Conservation (phyloP, 345 rosid species). For the Geranium rotundifolium region DNA sequence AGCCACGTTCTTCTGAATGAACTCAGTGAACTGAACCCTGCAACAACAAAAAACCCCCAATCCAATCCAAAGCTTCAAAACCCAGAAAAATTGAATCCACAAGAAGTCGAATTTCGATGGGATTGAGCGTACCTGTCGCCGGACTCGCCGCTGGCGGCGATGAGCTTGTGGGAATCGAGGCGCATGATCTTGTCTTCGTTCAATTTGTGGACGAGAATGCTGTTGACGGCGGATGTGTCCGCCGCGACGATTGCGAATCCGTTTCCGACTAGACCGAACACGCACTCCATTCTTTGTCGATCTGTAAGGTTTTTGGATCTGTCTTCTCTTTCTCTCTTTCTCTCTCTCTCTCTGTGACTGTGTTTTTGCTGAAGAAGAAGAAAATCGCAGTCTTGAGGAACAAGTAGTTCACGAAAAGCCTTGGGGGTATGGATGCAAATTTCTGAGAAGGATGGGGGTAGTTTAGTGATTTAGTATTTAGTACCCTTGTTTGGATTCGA, state of each 20-base stretch:
- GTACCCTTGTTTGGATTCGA: too few species aligned
- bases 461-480: too few species aligned
- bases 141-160: slow-evolving; percentile 95
- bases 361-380: too few species aligned
- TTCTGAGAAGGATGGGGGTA: too few species aligned
- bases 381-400: background rate
- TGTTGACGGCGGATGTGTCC: slow-evolving; percentile 84
- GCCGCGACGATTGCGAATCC: slow-evolving; percentile 79
- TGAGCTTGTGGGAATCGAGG: slow-evolving; percentile 90
- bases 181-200: slow-evolving; percentile 94
- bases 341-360: too few species aligned
- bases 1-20: slow-evolving; percentile 87
- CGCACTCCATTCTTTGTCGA: slow-evolving; percentile 61
- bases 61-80: background rate
- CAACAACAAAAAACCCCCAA: background rate
- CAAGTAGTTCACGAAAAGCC: background rate
- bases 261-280: slow-evolving; percentile 80
- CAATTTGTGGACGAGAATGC: slow-evolving; percentile 84
- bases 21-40: slow-evolving; percentile 97
- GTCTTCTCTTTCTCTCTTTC: background rate
- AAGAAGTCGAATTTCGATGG: too few species aligned
- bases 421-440: too few species aligned
- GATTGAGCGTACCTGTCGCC: slow-evolving; percentile 57
- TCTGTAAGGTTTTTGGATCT: slow-evolving; percentile 1
- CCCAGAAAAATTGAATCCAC: background rate